Evolutionary conservation across 2,329 filamentous ascomycete species (phyloP).

Genomic region (Curvularia sp.): DNA sequence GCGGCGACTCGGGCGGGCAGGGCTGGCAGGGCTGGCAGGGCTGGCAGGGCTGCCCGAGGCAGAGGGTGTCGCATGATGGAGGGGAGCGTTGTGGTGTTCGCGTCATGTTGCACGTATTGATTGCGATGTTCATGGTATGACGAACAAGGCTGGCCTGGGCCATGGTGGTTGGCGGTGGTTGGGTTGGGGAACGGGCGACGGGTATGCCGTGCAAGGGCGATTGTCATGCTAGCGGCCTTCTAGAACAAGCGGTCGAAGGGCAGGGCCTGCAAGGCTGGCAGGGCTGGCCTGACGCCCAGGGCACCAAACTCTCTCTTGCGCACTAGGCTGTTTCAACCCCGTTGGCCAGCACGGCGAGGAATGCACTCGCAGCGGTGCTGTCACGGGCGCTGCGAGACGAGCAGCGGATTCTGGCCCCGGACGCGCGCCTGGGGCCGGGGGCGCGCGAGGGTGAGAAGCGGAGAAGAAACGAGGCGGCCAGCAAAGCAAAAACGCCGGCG

Average conservation of each 20-base stretch:
- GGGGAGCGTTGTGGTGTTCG: constrained; percentile 4
- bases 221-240: constrained; percentile 24
- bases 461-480: too few relatives aligned
- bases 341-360: constrained; percentile 3
- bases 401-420: not conserved
- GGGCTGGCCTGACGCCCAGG: not conserved
- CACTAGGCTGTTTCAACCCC: constrained; percentile 25
- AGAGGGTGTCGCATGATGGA: constrained; percentile 1
- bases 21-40: too few relatives aligned
- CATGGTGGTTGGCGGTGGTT: not conserved
- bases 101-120: constrained; percentile 26
- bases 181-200: constrained; percentile 19
- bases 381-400: not conserved
- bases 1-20: constrained; percentile 6
- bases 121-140: constrained; percentile 8
- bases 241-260: constrained; percentile 15
- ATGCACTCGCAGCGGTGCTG: too few relatives aligned
- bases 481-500: too few relatives aligned
- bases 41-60: constrained; percentile 2
- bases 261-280: constrained; percentile 12
- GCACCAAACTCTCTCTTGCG: constrained; percentile 1
- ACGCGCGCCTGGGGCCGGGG: too few relatives aligned
- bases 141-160: not conserved
- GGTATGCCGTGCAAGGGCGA: constrained; percentile 11
- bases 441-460: too few relatives aligned